Base-by-base conservation (phyloP, 2,329 filamentous ascomycete genomes). In the Xylaria digitata region DNA sequence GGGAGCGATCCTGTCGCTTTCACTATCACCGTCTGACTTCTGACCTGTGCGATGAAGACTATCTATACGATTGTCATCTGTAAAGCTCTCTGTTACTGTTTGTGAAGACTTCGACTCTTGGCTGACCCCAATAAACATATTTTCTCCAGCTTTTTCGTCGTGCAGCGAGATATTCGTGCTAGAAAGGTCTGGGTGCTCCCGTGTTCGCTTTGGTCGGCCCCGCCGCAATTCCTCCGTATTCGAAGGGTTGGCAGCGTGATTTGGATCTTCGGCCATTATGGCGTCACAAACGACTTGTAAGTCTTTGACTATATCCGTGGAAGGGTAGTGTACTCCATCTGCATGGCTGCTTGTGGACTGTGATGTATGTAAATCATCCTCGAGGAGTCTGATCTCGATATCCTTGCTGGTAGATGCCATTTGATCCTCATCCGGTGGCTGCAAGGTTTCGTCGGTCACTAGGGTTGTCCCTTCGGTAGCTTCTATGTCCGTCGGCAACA, bases 161-260 rank as follows among this genome's bases (percentile, higher is more conserved):
- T 45, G 17, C 15, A 46, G 30, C 56, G 54, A 64, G 3, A 23
- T 63, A 3, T 73, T 58, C 7, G 69, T 30, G 17, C 59, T 56
- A 32, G 68, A 67, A 15, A 66, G 60, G 17, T 75, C 69, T 23
- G 56, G 64, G 40, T 69, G 63, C 46, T 70, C 66, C 13, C 65
- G 70, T n/a, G 40, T 53, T 21, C 63, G 68, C 17, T 58, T 65
- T 34, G 73, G 70, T 21, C 58, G 69, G 21, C 66, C 53, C 17
- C 64, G 42, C 17, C 58, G 68, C 21, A 49, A 34, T 50, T 70
- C 57, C 17, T 46, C n/a, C 23, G 26, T 46, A n/a, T 62, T 40
- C 8, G 8, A 46, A 55, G 61, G 21, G 1, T 21, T 43, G 48
- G 64, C 17, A 43, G 50, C 49, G 30, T 62, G 42, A 3, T 34